Evolutionary conservation across 2,329 filamentous ascomycete species (phyloP).

Genomic region (Ophiostoma sp.): DNA sequence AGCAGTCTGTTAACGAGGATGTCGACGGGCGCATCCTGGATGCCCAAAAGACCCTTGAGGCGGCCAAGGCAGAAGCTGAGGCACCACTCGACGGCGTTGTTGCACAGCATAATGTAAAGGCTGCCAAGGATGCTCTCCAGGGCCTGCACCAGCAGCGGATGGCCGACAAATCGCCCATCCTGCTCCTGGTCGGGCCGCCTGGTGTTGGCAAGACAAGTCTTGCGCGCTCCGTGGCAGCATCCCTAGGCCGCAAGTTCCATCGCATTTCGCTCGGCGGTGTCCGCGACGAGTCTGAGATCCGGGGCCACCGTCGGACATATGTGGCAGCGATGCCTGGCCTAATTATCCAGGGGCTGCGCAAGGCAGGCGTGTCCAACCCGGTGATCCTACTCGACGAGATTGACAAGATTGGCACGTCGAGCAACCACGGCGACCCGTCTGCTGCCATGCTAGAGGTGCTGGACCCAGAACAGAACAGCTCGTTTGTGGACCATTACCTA

Average conservation of each 20-base stretch:
- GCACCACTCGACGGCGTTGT: slow-evolving; percentile 26
- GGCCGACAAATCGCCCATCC: slow-evolving; percentile 91
- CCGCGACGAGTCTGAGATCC: slow-evolving; percentile 92
- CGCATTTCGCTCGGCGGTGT: slow-evolving; percentile 94
- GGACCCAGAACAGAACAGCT: slow-evolving; percentile 94
- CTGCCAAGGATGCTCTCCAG: slow-evolving; percentile 14
- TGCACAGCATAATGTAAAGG: slow-evolving; percentile 18
- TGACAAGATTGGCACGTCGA: slow-evolving; percentile 88
- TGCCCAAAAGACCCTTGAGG: slow-evolving; percentile 53
- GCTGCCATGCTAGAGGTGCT: slow-evolving; percentile 97
- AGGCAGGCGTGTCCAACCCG: slow-evolving; percentile 91
- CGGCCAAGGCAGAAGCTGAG: slow-evolving; percentile 40
- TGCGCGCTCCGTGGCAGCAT: slow-evolving; percentile 85
- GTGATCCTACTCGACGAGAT: slow-evolving; percentile 96
- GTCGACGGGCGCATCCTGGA: slow-evolving; percentile 72
- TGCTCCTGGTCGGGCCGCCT: slow-evolving; percentile 86
- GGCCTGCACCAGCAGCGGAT: slow-evolving; percentile 56
- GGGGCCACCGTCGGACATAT: slow-evolving; percentile 90
- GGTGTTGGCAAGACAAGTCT: slow-evolving; percentile 95
- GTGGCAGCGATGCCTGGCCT: slow-evolving; percentile 98
- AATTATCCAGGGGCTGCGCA: slow-evolving; percentile 88
- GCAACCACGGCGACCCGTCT: slow-evolving; percentile 90
- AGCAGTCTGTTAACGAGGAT: slow-evolving; percentile 81
- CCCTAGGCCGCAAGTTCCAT: slow-evolving; percentile 91
- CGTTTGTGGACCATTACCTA: slow-evolving; percentile 93